Evolutionary conservation across 495 filamentous ascomycete genomes (phyloP), one percentile per base, ranked within the genome.

Genomic region (Neurospora africana): DNA sequence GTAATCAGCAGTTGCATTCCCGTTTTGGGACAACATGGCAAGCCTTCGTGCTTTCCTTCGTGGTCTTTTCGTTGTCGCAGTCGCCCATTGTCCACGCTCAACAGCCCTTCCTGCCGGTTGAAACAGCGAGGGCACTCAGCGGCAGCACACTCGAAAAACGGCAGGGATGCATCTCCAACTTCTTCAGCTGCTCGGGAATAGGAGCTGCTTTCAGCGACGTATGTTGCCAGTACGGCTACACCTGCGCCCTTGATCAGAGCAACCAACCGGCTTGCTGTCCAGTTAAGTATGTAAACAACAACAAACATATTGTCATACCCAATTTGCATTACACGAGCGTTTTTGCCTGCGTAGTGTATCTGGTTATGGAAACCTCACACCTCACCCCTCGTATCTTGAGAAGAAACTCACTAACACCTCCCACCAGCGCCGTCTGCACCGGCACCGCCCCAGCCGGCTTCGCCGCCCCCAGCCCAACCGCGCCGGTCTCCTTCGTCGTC

Each of bases 211-310:
- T 85, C 71, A 72, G 72, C 33, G 79, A 79, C 35, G 77, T 81
- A 10, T 86, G 84, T 73, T 86, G 84, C 74, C 77, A 81, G 61
- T 82, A 81, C 77, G 83, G 83, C 53, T 82, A 84, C 70, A 61
- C 67, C 21, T 86, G 84, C 70, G 77, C 80, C 9, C 72, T 85
- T 7, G 84, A 86, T 69, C 78, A 76, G 27, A 80, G 78, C 43
- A 81, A 79, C 58, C 75, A 76, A 40, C 82, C 84, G 13, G 84
- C 83, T 13, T 86, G 84, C 78, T 86, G 84, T 72, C 84, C 84
- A 23, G 73, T 75, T 43, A 75, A 77, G 84, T 85, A 72, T 79
- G 83, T 82, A 23, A 27, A 38, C 36, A 15, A 6, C 21, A 36
- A 36, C 6, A 7, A 19, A 8, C 17, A 21, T 33, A 39, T 33